A percentile compares a stretch with the other conserved stretches of the same genome.
phyloP scores from a whole-genome alignment of 2,329 filamentous ascomycete genomes.

The Sarocladium strictum region DNA sequence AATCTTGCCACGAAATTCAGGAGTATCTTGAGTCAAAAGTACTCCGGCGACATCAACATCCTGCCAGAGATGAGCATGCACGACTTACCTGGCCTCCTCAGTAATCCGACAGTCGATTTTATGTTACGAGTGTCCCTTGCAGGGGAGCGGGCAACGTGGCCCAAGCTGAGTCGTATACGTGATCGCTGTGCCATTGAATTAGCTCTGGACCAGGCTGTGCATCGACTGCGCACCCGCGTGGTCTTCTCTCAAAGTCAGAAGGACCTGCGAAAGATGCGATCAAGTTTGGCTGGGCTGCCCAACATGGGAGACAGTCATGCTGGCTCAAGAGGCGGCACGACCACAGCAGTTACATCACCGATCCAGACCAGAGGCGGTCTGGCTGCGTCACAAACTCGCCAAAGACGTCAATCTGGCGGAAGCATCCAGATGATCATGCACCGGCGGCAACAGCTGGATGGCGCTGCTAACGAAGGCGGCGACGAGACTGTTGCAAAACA shows the following conservation, averaged over 20 bases:
- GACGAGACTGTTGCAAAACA: constrained; percentile 17
- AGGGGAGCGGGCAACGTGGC: constrained; percentile 88
- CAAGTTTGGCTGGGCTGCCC: background rate
- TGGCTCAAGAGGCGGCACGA: background rate
- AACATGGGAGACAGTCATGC: background rate
- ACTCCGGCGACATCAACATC: constrained; percentile 93
- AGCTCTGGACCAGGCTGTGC: constrained; percentile 71
- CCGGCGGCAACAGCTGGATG: constrained; percentile 26
- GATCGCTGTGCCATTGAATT: constrained; percentile 87
- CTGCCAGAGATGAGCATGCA: constrained; percentile 70
- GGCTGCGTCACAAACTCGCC: constrained; percentile 23
- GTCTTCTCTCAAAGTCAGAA: constrained; percentile 63
- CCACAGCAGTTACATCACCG: background rate
- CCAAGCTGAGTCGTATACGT: constrained; percentile 75
- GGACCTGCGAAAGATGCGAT: constrained; percentile 43
- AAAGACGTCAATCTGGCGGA: constrained; percentile 45
- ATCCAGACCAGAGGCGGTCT: background rate
- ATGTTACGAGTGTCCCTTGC: constrained; percentile 72
- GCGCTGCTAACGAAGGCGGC: constrained; percentile 36
- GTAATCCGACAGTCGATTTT: constrained; percentile 80
- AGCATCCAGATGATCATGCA: constrained; percentile 36
- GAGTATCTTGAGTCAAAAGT: constrained; percentile 82
- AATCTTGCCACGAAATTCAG: constrained; percentile 71
- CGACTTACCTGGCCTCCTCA: constrained; percentile 70
- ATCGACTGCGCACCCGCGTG: constrained; percentile 59